Base-by-base conservation (phyloP, 345 rosid species). In the Linum usitatissimum region DNA sequence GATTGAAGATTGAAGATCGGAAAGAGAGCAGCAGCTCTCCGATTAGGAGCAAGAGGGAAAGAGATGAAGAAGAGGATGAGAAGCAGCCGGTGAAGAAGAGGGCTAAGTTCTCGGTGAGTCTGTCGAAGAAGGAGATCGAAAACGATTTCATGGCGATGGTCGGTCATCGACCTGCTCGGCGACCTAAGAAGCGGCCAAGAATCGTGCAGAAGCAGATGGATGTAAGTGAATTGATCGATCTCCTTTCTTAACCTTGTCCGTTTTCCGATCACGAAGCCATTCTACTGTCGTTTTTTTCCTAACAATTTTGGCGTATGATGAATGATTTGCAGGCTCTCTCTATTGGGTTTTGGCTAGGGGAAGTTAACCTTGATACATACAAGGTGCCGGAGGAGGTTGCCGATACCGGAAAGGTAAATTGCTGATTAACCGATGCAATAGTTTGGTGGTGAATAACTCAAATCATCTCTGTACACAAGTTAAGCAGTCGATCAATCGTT, bases 141-240 rank as follows among this genome's bases (percentile, higher is more conserved):
- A 83, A 78, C 14, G 97, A 91, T 72, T 86, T 70, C 62, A 59
- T 79, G 78, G 61, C 18, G 75, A 69, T 86, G 59, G 10, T 69
- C 0, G 81, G 87, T 18, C 81, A 71, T 5, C 63, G 76, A 59
- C 95, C 95, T 12, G 67, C 79, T 5, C 77, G 93, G 56, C 69
- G 91, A 49, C 93, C 89, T n/a, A 86, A 84, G 85, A 92, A 84
- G 77, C 80, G 91, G 34, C 70, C 80, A 9, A 80, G 82, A 58
- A 48, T 45, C 14, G 72, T 84, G 55, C 98, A 89, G 81, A 89
- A 71, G 67, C 79, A 79, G 42, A 20, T 89, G 69, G 86, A 92
- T 72, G 98, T 87, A 79, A 77, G 81, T 75, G 17, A 53, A 57
- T 59, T 66, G 7, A 23, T 15, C 18, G 51, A 31, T 61, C 48